Evolutionary conservation across 345 rosid species (phyloP), one percentile per base, ranked within the genome.

Genomic region (Acer negundo): DNA sequence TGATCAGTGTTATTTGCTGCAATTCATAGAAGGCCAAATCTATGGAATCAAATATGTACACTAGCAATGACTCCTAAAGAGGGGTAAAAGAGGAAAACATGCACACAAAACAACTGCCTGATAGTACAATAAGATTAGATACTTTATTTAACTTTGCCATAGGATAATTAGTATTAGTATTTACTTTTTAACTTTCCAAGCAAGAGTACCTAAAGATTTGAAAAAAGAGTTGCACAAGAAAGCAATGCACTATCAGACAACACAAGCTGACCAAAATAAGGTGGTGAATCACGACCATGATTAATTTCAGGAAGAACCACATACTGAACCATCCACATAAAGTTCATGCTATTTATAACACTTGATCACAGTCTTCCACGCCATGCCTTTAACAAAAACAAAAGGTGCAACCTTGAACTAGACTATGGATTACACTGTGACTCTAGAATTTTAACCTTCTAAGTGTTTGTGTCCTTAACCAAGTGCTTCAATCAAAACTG

Each of bases 1-100:
- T 87, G 89, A 70, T 86, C 87, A n/a, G 89, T 78, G 76, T 77
- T 83, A 70, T 77, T 88, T 62, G 89, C 96, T 91, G 86, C 84
- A 84, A 80, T 66, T 74, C 67, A 66, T 10, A 49, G 46, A 77
- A 78, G 77, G 70, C 65, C 74, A 56, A 67, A 75, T 24, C 20
- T 62, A 31, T 23, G 46, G 58, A 70, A 73, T 77, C 56, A 76
- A 75, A 64, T 20, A 24, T 15, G 56, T 58, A 23, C 11, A 42
- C 46, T 42, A 47, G 53, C 8, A 42, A 40, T 40, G 58, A 61
- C 15, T 62, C 40, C 49, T 9, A 28, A 63, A 62, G 28, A 26
- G 38, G 42, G 20, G 63, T 62, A 23, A 73, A 24, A 38, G 16
- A 72, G 70, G 64, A 64, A 17, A 71, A 17, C 2, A 28, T 47